Base-by-base conservation (phyloP, 352 stramenopile species). In the Phytopythium delawarense region DNA sequence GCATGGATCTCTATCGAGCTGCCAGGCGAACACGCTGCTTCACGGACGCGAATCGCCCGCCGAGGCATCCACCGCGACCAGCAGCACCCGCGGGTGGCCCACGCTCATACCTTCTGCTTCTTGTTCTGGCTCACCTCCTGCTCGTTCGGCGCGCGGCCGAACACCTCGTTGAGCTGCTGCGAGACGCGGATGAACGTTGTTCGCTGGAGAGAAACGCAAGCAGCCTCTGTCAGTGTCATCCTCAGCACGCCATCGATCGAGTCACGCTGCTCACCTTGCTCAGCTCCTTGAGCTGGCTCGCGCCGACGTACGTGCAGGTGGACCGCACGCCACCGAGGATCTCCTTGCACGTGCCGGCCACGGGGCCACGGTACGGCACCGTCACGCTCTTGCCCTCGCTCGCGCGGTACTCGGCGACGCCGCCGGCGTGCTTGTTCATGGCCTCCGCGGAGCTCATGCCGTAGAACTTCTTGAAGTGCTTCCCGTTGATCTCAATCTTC, bases 181-280 rank as follows among this genome's bases (percentile, higher is more conserved):
- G 88, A 95, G 13, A 97, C 90, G 35, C 91, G 83, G 57, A 98
- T 96, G 61, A 98, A 98, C 23, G 92, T 98, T 39, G 92, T 98
- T 52, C 92, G 81, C 86, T 87, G 28, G 20, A 76, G 35, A 35
- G 7, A 40, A 63, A 64, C 2, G 63, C 56, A 64, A 40, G 57
- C 25, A 61, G 18, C 4, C 37, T 21, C 8, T 20, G 37, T 59
- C 28, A 54, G 48, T 21, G 32, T 57, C 15, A 37, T 39, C 25
- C 55, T 15, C 23, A 15, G 25, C 49, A 46, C 16, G 21, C 18
- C 4, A 25, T 30, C 8, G 21, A 51, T 32, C 28, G 28, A 32
- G 11, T 6, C 34, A 42, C 11, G n/a, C 6, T 25, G 18, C 42
- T 30, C 65, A 87, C 78, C 78, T 97, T 98, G 72, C 89, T 92